phyloP scores from a whole-genome alignment of 345 rosid species.

The Citrus maxima region DNA sequence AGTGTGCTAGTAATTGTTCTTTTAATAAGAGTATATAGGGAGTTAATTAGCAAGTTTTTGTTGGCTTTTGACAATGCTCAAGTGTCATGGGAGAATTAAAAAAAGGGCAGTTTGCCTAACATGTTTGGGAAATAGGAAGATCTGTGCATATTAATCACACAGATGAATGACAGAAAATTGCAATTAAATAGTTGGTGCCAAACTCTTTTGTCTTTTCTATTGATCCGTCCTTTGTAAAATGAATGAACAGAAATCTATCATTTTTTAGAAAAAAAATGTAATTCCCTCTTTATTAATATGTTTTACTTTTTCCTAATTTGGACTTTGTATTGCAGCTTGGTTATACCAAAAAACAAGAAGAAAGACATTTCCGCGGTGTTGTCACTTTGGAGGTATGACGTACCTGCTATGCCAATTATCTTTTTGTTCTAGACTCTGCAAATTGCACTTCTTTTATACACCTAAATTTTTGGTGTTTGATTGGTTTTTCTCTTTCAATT shows the following conservation, averaged over 20 bases:
- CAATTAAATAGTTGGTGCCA: neutral
- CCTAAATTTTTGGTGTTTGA: too few relatives aligned
- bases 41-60: neutral
- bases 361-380: slow-evolving; percentile 90
- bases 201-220: neutral
- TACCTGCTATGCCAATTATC: neutral
- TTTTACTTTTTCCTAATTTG: neutral
- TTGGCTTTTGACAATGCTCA: neutral
- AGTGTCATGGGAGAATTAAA: neutral
- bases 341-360: slow-evolving; percentile 95
- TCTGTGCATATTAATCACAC: neutral
- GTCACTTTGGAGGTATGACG: slow-evolving; percentile 80
- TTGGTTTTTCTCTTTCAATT: neutral
- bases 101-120: neutral
- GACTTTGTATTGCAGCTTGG: slow-evolving; percentile 65
- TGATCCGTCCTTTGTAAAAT: neutral
- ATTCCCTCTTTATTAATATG: neutral
- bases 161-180: neutral
- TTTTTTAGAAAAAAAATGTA: neutral
- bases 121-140: neutral
- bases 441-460: too few relatives aligned
- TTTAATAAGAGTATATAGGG: neutral
- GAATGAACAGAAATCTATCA: neutral
- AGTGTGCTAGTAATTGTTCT: neutral
- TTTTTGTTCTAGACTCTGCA: neutral